Base-by-base conservation (phyloP, 2,329 filamentous ascomycete genomes). In the Ambrosiella cleistominuta region DNA sequence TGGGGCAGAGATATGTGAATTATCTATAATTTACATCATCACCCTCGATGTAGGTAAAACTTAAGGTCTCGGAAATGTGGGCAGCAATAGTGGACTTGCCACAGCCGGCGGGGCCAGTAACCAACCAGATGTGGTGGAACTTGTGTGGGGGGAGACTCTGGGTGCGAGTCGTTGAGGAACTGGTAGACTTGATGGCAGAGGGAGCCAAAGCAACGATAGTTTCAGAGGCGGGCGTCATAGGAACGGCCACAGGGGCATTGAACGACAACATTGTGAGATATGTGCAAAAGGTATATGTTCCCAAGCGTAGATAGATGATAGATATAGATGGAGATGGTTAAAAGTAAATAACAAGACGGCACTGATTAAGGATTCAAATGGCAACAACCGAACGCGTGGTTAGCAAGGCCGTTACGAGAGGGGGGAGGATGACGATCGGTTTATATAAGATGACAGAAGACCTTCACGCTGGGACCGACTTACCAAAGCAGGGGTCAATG, bases 61-160 rank as follows among this genome's bases (percentile, higher is more conserved):
- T 70, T 40, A 89, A 72, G n/a, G 76, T 68, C 19, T 75, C 70
- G 49, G 85, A 78, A 49, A 90, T 69, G 66, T 80, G 74, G 64
- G 81, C 73, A 49, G 84, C 86, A 36, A 90, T 78, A 0, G 85
- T 89, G 59, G 80, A 86, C 74, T 90, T 90, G 60, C 86, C 86
- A 66, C 83, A 88, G 36, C 86, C 86, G 49, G 86, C 85, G 56
- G 86, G 86, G 36, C 86, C 86, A 1, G 85, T 88, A 56, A 90
- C 80, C 60, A 90, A 75, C 84, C 85, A 90, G 66, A 90, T 88
- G 68, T 89, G 85, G 65, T 83, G 81, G 60, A 74, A 68, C 59
- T 69, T 68, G 57, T 67, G 19, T 39, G 55, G 54, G 27, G 55
- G 47, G 19, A 51, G 45, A 44, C 35, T 61, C 38, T 40, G 59